Conservation (phyloP, 2,329 filamentous ascomycete species). For the Alternaria triticimaculans region DNA sequence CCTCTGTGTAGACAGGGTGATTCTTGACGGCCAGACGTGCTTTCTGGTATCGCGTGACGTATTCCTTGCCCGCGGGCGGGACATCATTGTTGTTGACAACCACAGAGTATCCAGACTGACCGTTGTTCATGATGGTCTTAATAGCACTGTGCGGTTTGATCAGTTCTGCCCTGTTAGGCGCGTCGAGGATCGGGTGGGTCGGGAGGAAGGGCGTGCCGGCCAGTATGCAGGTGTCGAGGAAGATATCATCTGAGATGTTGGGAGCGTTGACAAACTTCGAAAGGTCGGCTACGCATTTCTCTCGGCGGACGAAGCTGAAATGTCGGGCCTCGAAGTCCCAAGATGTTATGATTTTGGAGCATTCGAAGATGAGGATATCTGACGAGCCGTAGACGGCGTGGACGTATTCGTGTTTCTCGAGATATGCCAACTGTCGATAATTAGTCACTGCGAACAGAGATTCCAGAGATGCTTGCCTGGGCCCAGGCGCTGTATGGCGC, state of each 20-base stretch:
- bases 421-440: constrained; percentile 71
- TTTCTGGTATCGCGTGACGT: constrained; percentile 85
- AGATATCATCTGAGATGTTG: constrained; percentile 70
- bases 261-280: constrained; percentile 45
- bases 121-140: constrained; percentile 72
- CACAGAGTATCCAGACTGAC: constrained; percentile 72
- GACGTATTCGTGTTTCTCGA: constrained; percentile 68
- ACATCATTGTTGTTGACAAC: constrained; percentile 84
- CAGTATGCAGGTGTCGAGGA: constrained; percentile 84
- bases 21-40: constrained; percentile 86
- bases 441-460: neutral
- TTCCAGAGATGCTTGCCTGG: constrained; percentile 63
- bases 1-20: constrained; percentile 78
- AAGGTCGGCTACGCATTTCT: constrained; percentile 73
- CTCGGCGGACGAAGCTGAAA: constrained; percentile 70
- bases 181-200: constrained; percentile 78
- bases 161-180: constrained; percentile 59
- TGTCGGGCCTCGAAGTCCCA: constrained; percentile 73
- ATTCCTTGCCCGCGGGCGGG: constrained; percentile 73
- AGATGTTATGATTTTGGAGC: constrained; percentile 73
- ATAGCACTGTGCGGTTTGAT: constrained; percentile 76
- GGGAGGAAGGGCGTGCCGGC: constrained; percentile 81
- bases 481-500: constrained; percentile 88
- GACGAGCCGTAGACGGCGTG: constrained; percentile 83
- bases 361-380: constrained; percentile 84